These are phyloP conservation scores for Poronia punctata DNA, from an alignment of 495 filamentous ascomycete species.

Conservation along the genomic window DNA sequence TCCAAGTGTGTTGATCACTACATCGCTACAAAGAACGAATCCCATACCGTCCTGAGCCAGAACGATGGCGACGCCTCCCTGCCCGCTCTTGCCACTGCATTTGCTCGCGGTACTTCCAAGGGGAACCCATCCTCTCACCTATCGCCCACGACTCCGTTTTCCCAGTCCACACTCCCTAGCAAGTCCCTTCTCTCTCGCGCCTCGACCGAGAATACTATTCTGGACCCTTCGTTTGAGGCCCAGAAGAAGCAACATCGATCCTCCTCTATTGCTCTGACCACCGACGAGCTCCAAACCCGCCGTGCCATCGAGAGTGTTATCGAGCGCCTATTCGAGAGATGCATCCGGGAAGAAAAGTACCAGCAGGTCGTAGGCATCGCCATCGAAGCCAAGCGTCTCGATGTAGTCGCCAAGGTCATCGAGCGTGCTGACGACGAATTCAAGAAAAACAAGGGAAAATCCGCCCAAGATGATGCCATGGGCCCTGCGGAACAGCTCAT, in stretches of 20 bases:
- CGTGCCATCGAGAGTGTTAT: conserved; percentile 73
- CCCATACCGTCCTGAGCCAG: conserved; percentile 47
- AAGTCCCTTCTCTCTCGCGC: conserved; percentile 79
- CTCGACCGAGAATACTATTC: conserved; percentile 54
- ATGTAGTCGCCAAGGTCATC: conserved; percentile 82
- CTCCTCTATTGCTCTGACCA: conserved; percentile 37
- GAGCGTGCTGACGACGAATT: conserved; percentile 72
- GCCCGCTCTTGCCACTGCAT: conserved; percentile 67
- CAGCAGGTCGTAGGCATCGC: conserved; percentile 98
- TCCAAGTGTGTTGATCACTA: conserved; percentile 98
- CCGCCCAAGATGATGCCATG: conserved; percentile 34
- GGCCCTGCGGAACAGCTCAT: conserved; percentile 83
- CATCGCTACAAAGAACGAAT: conserved; percentile 73
- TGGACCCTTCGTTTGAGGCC: conserved; percentile 50
- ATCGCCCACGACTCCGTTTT: conserved; percentile 89
- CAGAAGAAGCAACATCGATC: conserved; percentile 48
- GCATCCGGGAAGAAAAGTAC: conserved; percentile 79
- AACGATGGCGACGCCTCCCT: conserved; percentile 45
- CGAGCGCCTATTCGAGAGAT: conserved; percentile 83
- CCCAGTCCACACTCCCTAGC: conserved; percentile 80
- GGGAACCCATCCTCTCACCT: conserved; percentile 62
- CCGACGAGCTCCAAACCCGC: conserved; percentile 45
- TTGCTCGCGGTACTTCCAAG: conserved; percentile 55
- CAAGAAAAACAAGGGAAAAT: conserved; percentile 55
- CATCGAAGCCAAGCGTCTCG: conserved; percentile 87